A percentile compares a stretch with the other conserved stretches of the same genome.
These are phyloP conservation scores for Orbilia ellipsospora DNA, from an alignment of 2,329 filamentous ascomycete genomes.

Conservation along the genomic window DNA sequence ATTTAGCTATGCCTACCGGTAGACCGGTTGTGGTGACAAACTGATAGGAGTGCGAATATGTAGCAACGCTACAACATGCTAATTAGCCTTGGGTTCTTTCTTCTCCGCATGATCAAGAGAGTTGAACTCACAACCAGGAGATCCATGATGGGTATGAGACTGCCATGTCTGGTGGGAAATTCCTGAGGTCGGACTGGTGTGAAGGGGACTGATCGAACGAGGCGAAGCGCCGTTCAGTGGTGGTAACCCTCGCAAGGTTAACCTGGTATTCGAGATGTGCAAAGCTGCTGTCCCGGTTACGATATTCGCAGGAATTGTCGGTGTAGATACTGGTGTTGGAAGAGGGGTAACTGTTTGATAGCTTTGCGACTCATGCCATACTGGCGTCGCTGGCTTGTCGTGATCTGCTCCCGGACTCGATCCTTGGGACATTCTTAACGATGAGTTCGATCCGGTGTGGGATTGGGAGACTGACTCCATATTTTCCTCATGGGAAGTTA, in stretches of 20 bases:
- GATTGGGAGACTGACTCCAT: slow-evolving; percentile 56
- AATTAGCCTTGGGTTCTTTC: slow-evolving; percentile 15
- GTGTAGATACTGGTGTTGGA: slow-evolving; percentile 58
- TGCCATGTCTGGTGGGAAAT: slow-evolving; percentile 45
- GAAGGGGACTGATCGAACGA: slow-evolving; percentile 47
- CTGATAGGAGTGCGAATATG: slow-evolving; percentile 42
- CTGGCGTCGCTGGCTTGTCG: slow-evolving; percentile 50
- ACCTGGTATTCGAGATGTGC: slow-evolving; percentile 38
- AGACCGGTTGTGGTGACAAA: slow-evolving; percentile 40
- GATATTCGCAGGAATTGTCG: slow-evolving; percentile 58
- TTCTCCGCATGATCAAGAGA: slow-evolving; percentile 6
- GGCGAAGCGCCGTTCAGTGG: slow-evolving; percentile 40
- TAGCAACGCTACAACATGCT: slow-evolving; percentile 31
- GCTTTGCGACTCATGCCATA: slow-evolving; percentile 44
- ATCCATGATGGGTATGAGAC: slow-evolving; percentile 35
- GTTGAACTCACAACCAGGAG: slow-evolving; percentile 43
- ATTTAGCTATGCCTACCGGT: slow-evolving; percentile 21
- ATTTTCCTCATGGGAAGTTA: slow-evolving; percentile 59
- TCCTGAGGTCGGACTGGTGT: slow-evolving; percentile 40
- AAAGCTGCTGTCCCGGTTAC: slow-evolving; percentile 56
- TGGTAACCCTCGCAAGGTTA: slow-evolving; percentile 33
- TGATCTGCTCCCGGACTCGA: slow-evolving; percentile 49
- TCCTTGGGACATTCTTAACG: slow-evolving; percentile 55
- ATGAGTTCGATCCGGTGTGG: slow-evolving; percentile 54
- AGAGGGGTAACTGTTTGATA: slow-evolving; percentile 57